Conservation (phyloP, 768 basidiomycete species). For the Psilocybe sp. region DNA sequence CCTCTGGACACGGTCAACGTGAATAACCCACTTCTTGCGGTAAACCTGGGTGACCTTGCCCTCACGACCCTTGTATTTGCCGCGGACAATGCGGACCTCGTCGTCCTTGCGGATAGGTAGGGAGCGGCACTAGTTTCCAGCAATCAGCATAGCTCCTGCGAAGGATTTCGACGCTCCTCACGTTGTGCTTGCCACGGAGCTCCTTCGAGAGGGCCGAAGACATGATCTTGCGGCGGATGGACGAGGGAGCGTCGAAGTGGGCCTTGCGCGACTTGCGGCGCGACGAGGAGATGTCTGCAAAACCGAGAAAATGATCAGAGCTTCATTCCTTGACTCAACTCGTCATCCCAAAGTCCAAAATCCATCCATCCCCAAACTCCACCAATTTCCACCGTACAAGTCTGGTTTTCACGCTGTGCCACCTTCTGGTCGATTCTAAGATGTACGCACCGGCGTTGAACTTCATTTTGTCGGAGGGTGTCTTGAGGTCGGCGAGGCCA, state of each 20-base stretch:
- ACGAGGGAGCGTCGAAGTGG: constrained; percentile 95
- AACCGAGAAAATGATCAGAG: constrained; percentile 27
- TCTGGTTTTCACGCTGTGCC: constrained; percentile 21
- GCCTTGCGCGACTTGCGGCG: constrained; percentile 98
- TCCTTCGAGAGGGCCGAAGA: constrained; percentile 94
- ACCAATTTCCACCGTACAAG: constrained; percentile 21
- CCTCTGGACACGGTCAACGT: constrained; percentile 95
- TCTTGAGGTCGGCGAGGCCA: constrained; percentile 64
- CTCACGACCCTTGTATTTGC: constrained; percentile 98
- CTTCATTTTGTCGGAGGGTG: constrained; percentile 59
- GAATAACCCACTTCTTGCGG: constrained; percentile 98
- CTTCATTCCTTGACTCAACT: constrained; percentile 16
- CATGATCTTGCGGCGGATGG: constrained; percentile 96
- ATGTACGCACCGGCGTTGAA: constrained; percentile 73
- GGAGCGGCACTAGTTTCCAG: constrained; percentile 66
- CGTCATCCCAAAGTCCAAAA: constrained; percentile 39
- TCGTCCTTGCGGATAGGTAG: constrained; percentile 97
- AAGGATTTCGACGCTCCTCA: constrained; percentile 36
- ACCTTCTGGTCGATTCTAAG: constrained; percentile 18
- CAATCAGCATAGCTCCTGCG: not conserved
- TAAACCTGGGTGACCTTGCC: constrained; percentile 98
- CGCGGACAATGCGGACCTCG: constrained; percentile 94
- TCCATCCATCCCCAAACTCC: constrained; percentile 55
- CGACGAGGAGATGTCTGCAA: constrained; percentile 81
- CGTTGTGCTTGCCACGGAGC: constrained; percentile 87